Conservation (phyloP, 2,329 filamentous ascomycete species). For the Colletotrichum graminicola region DNA sequence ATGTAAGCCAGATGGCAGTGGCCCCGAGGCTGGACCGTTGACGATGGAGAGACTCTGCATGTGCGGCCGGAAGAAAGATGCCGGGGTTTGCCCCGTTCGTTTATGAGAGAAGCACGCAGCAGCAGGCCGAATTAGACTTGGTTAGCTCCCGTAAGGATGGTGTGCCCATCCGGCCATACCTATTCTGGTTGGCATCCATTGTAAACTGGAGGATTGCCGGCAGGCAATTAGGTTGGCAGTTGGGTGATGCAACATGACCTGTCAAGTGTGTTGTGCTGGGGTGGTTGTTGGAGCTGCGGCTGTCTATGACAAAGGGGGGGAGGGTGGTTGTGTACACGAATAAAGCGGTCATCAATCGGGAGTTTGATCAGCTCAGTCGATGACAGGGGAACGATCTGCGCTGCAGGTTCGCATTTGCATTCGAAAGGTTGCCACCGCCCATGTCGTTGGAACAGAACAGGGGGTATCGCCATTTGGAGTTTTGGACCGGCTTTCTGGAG, state of each 20-base stretch:
- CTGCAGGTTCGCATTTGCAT: conserved; percentile 1
- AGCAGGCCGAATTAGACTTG: background rate
- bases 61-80: background rate
- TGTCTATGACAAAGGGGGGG: background rate
- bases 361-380: too few species aligned
- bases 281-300: background rate
- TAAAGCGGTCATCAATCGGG: too few species aligned
- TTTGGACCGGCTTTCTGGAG: background rate
- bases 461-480: background rate
- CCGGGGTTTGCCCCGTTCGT: background rate
- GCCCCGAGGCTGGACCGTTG: background rate
- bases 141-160: background rate
- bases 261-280: background rate
- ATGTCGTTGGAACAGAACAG: conserved; percentile 7
- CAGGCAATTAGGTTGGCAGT: background rate
- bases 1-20: background rate
- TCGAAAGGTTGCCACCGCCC: background rate
- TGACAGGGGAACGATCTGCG: background rate
- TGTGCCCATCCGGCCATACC: background rate
- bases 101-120: background rate
- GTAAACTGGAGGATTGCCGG: background rate
- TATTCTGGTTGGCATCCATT: background rate
- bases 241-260: background rate
- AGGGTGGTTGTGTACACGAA: too few species aligned
- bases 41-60: background rate